A percentile compares a stretch with the other conserved stretches of the same genome.
These are phyloP conservation scores for Cardamine occulta DNA, from an alignment of 345 rosid species.

Conservation along the genomic window DNA sequence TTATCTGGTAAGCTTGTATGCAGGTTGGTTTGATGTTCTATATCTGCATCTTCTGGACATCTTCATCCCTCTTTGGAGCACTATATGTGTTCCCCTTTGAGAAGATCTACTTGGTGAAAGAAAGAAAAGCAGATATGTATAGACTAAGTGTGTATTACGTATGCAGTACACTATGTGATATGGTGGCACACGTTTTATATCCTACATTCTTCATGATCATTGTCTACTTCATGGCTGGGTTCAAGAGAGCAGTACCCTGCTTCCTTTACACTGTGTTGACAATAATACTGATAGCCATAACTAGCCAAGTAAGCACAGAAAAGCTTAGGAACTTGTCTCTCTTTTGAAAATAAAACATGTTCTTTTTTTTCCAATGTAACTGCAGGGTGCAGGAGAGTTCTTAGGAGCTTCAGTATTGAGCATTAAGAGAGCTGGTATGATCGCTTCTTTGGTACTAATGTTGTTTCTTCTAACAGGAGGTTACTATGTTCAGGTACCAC, in stretches of 20 bases:
- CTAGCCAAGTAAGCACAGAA: constrained; percentile 79
- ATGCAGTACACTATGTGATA: constrained; percentile 93
- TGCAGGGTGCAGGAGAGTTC: constrained; percentile 85
- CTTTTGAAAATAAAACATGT: constrained; percentile 1
- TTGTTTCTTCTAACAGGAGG: constrained; percentile 94
- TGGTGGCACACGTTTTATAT: constrained; percentile 88
- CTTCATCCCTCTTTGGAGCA: constrained; percentile 89
- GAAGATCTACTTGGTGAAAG: constrained; percentile 86
- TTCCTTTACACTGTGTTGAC: constrained; percentile 75
- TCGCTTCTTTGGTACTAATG: constrained; percentile 85
- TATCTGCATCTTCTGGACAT: constrained; percentile 98
- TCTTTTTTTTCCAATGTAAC: neutral
- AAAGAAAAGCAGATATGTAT: constrained; percentile 97
- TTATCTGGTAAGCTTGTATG: constrained; percentile 14
- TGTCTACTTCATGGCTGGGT: constrained; percentile 95
- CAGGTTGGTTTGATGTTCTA: constrained; percentile 93
- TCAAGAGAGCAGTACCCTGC: constrained; percentile 84
- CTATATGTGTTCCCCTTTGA: constrained; percentile 94
- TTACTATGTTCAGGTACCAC: constrained; percentile 92
- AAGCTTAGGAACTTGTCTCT: neutral
- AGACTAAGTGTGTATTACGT: constrained; percentile 84
- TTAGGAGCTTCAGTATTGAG: constrained; percentile 91
- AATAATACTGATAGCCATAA: constrained; percentile 67
- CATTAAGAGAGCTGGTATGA: constrained; percentile 89
- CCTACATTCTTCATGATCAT: constrained; percentile 85